Conservation (phyloP, 2,329 filamentous ascomycete species). For the Periconia sp. region DNA sequence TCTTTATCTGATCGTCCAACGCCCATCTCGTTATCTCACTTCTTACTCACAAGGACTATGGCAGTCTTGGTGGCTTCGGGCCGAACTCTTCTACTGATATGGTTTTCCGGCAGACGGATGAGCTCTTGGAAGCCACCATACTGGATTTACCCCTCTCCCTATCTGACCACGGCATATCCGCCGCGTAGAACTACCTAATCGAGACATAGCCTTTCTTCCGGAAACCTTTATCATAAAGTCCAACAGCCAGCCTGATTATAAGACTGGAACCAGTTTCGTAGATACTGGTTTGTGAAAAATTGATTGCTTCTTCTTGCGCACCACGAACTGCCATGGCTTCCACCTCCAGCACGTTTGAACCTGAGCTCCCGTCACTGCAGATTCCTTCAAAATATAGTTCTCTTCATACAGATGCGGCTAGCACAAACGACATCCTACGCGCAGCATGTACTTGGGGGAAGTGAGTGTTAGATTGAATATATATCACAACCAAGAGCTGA, state of each 20-base stretch:
- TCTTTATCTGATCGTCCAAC: too few relatives aligned
- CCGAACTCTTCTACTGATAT: not conserved
- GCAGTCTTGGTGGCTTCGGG: too few relatives aligned
- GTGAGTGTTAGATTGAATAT: not conserved
- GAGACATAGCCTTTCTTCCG: not conserved
- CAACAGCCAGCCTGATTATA: too few relatives aligned
- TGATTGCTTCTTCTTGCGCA: not conserved
- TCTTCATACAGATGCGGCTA: slow-evolving; percentile 8
- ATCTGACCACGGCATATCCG: not conserved
- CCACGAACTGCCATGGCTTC: not conserved
- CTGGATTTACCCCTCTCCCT: not conserved
- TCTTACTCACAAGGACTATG: too few relatives aligned
- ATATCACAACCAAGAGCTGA: not conserved
- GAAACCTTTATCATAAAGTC: not conserved
- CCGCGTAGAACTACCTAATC: not conserved
- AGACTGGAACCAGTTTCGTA: too few relatives aligned
- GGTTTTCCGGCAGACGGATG: not conserved
- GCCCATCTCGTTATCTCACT: too few relatives aligned
- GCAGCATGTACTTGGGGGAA: slow-evolving; percentile 15
- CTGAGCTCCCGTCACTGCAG: slow-evolving; percentile 3
- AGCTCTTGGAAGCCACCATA: not conserved
- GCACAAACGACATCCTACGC: slow-evolving; percentile 11
- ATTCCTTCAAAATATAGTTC: slow-evolving; percentile 10
- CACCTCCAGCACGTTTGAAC: slow-evolving; percentile 1
- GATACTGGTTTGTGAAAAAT: not conserved